Base-by-base conservation (phyloP, 2,329 filamentous ascomycete species). In the Aspergillus carbonarius region DNA sequence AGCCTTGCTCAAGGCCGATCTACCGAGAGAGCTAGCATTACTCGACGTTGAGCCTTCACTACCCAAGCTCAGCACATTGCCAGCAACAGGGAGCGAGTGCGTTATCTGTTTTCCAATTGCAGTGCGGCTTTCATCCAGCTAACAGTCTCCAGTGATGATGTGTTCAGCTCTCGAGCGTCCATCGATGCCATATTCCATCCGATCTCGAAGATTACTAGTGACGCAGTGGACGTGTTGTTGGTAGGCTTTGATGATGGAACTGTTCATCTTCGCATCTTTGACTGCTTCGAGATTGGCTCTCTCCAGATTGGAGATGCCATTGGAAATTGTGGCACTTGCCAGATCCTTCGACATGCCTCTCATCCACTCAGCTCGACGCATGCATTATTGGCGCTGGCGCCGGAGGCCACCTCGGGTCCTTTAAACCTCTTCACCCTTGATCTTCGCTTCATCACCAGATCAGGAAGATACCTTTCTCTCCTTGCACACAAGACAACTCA, bases 401-500 rank as follows among this genome's bases (percentile, higher is more conserved):
- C 79, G 5, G 73, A 68, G 6, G 64, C 79, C 27, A 63, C 73
- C 15, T 72, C 78, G 5, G 67, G 79, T 1, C 60, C 67, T 13
- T 70, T 88, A 9, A 82, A 85, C 59, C 76, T 93, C n/a, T 79
- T 93, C 0, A 90, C 90, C 1, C 85, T 96, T 71, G 91, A 96
- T 66, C 79, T 96, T n/a, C 86, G 88, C 0, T 96, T 96, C 69
- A 85, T 96, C 49, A 87, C 88, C 3, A 88, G 88, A 13, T 78
- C 77, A 0, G 90, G 90, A 3, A 85, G 92, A 57, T 91, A 96
- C 68, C 79, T 98, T 2, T 91, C 93, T 27, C 82, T 96, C 4
- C 81, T 98, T 12, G 89, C 93, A 0, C 92, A 89, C 15, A 96
- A 96, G 68, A 89, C 92, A 4, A 96, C 93, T 0, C 90, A 91